Base-by-base conservation (phyloP, 371 early-diverging fungal genomes). In the Haplosporangium sp. region DNA sequence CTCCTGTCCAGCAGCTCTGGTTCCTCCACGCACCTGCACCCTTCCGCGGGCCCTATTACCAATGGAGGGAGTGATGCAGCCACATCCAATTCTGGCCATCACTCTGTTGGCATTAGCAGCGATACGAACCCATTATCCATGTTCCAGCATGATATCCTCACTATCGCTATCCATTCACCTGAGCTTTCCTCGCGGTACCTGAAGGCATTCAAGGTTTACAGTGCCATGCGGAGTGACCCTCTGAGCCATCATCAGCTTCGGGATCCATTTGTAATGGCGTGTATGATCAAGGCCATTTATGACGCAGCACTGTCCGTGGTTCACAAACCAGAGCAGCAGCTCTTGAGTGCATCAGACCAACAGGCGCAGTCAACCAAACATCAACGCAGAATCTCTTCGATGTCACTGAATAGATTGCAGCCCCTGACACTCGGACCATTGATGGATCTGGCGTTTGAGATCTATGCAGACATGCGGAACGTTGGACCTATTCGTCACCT, bases 371-470 rank as follows among this genome's bases (percentile, higher is more conserved):
- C 53, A 4, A 40, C 45, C 52, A 66, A 36, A 43, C 73, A 72
- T n/a, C 69, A 62, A 5, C 68, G 79, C 3, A 51, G 79, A 23
- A 63, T 69, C 0, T 79, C 79, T 6, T 72, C 79, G 1, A 29
- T 72, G 10, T 72, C 79, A 11, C 38, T 79, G 65, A 72, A 72
- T 42, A 60, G 62, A 12, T 14, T 57, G 7, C 79, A 79, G 48
- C 72, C 79, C 37, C 64, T 79, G 65, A 72, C 79, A 20, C 47
- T 79, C 11, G 79, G 73, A 13, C 73, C 79, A 11, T 48, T 79
- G 57, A 55, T 79, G 48, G 79, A 79, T 18, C 47, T 79, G 37
- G 79, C 79, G 14, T 79, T 79, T 58, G 79, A 79, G 48, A 72
- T 79, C 45, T 79, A 72, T 58, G 64, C 79, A 0, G 79, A 79